These are phyloP conservation scores for Penicillium sp. DNA, from an alignment of 2,329 filamentous ascomycete genomes.

Conservation along the genomic window DNA sequence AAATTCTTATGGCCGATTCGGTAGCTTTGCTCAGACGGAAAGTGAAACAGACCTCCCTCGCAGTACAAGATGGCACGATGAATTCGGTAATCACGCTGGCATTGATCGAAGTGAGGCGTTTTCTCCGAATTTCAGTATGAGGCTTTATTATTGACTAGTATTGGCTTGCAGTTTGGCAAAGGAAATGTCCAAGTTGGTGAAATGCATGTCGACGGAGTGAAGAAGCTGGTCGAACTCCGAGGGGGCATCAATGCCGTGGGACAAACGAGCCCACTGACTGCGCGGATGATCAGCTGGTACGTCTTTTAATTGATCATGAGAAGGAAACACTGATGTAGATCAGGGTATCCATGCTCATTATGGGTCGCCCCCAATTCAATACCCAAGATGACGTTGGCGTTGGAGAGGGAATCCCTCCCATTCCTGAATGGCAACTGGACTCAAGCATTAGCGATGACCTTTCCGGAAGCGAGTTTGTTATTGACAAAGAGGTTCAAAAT, in stretches of 20 bases:
- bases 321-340: slow-evolving; percentile 1
- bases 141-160: slow-evolving; percentile 3
- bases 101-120: slow-evolving; percentile 50
- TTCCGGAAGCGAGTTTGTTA: slow-evolving; percentile 15
- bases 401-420: slow-evolving; percentile 48
- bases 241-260: slow-evolving; percentile 48
- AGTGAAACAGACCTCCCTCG: slow-evolving; percentile 43
- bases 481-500: slow-evolving; percentile 35
- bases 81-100: slow-evolving; percentile 55
- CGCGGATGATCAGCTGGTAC: slow-evolving; percentile 52
- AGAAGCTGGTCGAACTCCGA: slow-evolving; percentile 45
- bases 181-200: slow-evolving; percentile 43
- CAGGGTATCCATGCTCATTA: slow-evolving; percentile 56
- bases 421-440: slow-evolving; percentile 45
- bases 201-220: slow-evolving; percentile 50
- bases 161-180: slow-evolving; percentile 45
- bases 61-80: slow-evolving; percentile 51
- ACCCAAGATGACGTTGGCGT: slow-evolving; percentile 47
- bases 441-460: slow-evolving; percentile 9
- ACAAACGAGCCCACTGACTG: slow-evolving; percentile 49
- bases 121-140: background rate
- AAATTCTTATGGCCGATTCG: slow-evolving; percentile 54
- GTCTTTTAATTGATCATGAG: too few species aligned
- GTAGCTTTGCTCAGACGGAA: slow-evolving; percentile 50
- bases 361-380: slow-evolving; percentile 49